phyloP scores from a whole-genome alignment of 805 yeast genomes.

The Candida ovalis region DNA sequence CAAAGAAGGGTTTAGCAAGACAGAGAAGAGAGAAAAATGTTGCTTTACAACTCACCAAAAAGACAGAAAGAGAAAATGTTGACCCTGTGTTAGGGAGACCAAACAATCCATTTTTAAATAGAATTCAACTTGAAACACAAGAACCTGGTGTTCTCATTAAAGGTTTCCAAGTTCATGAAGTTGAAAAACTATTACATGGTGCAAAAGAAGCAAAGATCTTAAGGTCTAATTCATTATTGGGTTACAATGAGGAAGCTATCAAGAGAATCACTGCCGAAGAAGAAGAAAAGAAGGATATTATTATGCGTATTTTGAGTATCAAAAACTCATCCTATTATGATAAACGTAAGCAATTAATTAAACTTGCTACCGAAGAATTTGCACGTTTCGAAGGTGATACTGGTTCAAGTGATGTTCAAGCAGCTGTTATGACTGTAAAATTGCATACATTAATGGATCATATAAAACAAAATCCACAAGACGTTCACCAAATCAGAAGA shows the following conservation, averaged over 20 bases:
- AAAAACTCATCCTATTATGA: conserved; percentile 65
- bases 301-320: conserved; percentile 68
- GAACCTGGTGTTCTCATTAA: conserved; percentile 64
- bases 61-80: conserved; percentile 34
- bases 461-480: conserved; percentile 66
- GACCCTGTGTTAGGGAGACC: conserved; percentile 86
- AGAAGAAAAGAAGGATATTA: conserved; percentile 62
- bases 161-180: conserved; percentile 57
- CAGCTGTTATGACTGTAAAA: conserved; percentile 80
- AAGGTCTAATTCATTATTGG: conserved; percentile 23
- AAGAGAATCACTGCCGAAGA: conserved; percentile 30
- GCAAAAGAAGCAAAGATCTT: conserved; percentile 61
- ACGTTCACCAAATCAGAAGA: conserved; percentile 60
- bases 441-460: conserved; percentile 78
- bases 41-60: conserved; percentile 12
- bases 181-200: conserved; percentile 73
- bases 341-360: conserved; percentile 51
- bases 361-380: conserved; percentile 74
- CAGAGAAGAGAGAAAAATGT: conserved; percentile 17
- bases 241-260: conserved; percentile 19
- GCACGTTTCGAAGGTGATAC: conserved; percentile 85
- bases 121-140: conserved; percentile 61
- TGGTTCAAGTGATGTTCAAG: conserved; percentile 94
- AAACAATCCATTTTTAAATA: conserved; percentile 59
- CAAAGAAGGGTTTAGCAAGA: conserved; percentile 8